phyloP scores from a whole-genome alignment of 75 land plant genomes.

The Pseudotsuga menziesii region DNA sequence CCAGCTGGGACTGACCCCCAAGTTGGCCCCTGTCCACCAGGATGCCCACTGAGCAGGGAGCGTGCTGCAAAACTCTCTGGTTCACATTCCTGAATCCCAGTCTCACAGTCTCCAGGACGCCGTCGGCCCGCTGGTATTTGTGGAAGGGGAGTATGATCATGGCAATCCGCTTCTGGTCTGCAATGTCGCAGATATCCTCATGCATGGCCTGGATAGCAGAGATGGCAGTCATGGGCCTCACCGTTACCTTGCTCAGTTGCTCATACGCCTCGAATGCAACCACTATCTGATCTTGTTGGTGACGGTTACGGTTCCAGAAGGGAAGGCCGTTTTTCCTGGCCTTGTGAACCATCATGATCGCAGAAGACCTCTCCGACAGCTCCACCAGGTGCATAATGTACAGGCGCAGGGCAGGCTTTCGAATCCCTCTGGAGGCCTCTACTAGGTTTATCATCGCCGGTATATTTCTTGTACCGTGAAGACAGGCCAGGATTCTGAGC shows the following conservation, averaged over 20 bases:
- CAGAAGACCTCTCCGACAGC: slow-evolving; percentile 54
- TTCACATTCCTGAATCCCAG: not conserved
- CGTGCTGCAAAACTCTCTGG: slow-evolving; percentile 25
- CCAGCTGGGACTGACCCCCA: slow-evolving; percentile 28
- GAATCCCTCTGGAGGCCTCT: slow-evolving; percentile 51
- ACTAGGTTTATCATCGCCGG: slow-evolving; percentile 60
- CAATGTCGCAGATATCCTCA: slow-evolving; percentile 65
- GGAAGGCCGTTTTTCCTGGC: slow-evolving; percentile 32
- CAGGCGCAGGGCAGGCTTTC: slow-evolving; percentile 34
- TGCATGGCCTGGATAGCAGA: slow-evolving; percentile 54
- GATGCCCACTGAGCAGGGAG: slow-evolving; percentile 75
- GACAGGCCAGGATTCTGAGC: slow-evolving; percentile 69
- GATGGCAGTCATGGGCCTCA: slow-evolving; percentile 76
- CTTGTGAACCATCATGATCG: slow-evolving; percentile 38
- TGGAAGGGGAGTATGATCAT: slow-evolving; percentile 63
- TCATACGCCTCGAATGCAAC: slow-evolving; percentile 32
- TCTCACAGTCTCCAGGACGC: slow-evolving; percentile 40
- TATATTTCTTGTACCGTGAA: slow-evolving; percentile 53
- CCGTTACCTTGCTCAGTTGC: slow-evolving; percentile 27
- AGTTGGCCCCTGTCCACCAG: slow-evolving; percentile 61
- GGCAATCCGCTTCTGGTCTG: slow-evolving; percentile 43
- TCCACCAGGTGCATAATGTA: slow-evolving; percentile 63
- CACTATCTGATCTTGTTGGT: slow-evolving; percentile 19
- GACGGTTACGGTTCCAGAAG: slow-evolving; percentile 34
- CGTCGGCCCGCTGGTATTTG: slow-evolving; percentile 44